phyloP scores from a whole-genome alignment of 805 yeast species.

The Tetrapisispora pingtungensis region DNA sequence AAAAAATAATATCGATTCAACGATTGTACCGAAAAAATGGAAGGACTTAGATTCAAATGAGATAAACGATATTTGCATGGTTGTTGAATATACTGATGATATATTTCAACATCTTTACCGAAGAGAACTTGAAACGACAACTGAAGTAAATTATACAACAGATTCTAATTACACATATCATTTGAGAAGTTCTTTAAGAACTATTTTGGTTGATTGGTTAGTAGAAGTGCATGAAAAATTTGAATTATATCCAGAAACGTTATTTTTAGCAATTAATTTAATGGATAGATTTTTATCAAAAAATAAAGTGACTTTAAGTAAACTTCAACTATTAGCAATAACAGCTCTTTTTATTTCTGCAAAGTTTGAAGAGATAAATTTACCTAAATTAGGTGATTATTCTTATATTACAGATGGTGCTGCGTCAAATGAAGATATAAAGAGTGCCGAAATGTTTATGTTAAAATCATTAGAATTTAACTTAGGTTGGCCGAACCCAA shows the following conservation, averaged over 20 bases:
- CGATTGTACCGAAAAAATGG: conserved; percentile 5
- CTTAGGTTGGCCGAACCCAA: conserved; percentile 77
- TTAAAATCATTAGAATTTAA: conserved; percentile 62
- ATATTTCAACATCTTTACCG: conserved; percentile 67
- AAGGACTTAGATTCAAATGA: conserved; percentile 62
- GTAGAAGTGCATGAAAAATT: conserved; percentile 81
- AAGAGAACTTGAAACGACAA: conserved; percentile 57
- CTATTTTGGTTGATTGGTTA: conserved; percentile 84
- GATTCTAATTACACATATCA: conserved; percentile 44
- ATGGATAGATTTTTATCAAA: conserved; percentile 79
- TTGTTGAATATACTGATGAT: conserved; percentile 76
- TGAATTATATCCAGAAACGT: conserved; percentile 74
- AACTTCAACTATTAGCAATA: conserved; percentile 76
- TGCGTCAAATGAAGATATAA: conserved; percentile 70
- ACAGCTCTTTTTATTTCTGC: conserved; percentile 83
- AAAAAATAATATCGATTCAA: not conserved
- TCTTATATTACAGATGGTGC: conserved; percentile 85
- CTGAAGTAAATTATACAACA: conserved; percentile 52
- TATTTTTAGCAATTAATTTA: conserved; percentile 69
- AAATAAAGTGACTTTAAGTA: conserved; percentile 63
- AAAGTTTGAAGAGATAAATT: conserved; percentile 85
- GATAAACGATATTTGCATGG: conserved; percentile 71
- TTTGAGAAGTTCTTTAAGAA: conserved; percentile 70
- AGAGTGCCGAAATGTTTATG: conserved; percentile 73
- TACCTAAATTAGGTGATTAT: conserved; percentile 76